Conservation (phyloP, 83 land plant species). For the Picea abies region DNA sequence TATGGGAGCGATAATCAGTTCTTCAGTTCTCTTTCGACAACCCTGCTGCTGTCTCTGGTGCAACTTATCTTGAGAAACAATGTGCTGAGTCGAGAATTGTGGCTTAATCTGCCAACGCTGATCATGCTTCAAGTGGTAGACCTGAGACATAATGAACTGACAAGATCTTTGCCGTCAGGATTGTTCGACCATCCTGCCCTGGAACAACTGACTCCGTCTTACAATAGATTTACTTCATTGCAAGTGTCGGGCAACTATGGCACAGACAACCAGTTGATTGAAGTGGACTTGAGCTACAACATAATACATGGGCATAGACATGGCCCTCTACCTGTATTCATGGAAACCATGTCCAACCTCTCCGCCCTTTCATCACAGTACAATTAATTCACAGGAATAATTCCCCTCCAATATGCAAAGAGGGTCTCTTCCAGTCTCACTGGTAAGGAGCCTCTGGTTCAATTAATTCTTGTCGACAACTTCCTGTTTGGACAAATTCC, state of each 20-base stretch:
- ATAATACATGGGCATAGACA: background rate
- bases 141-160: slow-evolving; percentile 49
- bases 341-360: slow-evolving; percentile 56
- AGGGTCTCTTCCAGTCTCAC: slow-evolving; percentile 22
- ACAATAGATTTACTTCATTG: slow-evolving; percentile 40
- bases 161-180: slow-evolving; percentile 35
- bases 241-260: slow-evolving; percentile 25
- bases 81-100: slow-evolving; percentile 26
- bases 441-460: slow-evolving; percentile 30
- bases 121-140: slow-evolving; percentile 52
- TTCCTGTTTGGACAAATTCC: slow-evolving; percentile 9
- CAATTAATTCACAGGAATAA: slow-evolving; percentile 58
- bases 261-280: slow-evolving; percentile 37
- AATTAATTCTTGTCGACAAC: slow-evolving; percentile 62
- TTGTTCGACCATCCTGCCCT: slow-evolving; percentile 53
- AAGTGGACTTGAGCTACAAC: slow-evolving; percentile 48
- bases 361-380: slow-evolving; percentile 54
- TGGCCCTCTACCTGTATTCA: slow-evolving; percentile 53
- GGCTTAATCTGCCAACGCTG: slow-evolving; percentile 1
- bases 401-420: slow-evolving; percentile 51
- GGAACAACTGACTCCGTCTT: slow-evolving; percentile 55
- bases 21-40: slow-evolving; percentile 37
- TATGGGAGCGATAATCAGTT: slow-evolving; percentile 54
- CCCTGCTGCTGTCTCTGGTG: slow-evolving; percentile 38
- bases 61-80: slow-evolving; percentile 59